Percentiles rank a stretch among this genome's conserved stretches.
These are phyloP conservation scores for Oxyria digyna DNA, from an alignment of 148 eudicot genomes.

Conservation along the genomic window DNA sequence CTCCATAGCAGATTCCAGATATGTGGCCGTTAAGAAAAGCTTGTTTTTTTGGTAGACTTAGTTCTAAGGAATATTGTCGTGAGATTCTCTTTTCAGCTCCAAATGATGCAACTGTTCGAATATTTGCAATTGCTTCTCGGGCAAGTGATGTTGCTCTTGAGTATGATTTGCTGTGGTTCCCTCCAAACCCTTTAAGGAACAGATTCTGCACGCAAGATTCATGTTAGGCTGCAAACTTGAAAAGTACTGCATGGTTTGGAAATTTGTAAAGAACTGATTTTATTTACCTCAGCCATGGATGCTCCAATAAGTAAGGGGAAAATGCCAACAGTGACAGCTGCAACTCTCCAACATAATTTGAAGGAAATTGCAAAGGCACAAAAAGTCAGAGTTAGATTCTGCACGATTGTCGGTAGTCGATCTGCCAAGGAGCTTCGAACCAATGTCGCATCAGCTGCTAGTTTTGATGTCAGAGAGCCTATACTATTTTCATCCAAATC, in stretches of 20 bases:
- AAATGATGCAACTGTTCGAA: slow-evolving; percentile 63
- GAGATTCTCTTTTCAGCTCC: slow-evolving; percentile 50
- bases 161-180: slow-evolving; percentile 38
- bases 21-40: slow-evolving; percentile 56
- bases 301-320: slow-evolving; percentile 56
- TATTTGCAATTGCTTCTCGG: slow-evolving; percentile 56
- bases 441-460: slow-evolving; percentile 62
- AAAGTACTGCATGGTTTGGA: too few relatives aligned
- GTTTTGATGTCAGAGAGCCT: slow-evolving; percentile 43
- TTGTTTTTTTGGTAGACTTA: slow-evolving; percentile 40
- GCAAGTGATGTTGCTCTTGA: slow-evolving; percentile 43
- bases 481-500: slow-evolving; percentile 47
- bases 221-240: neutral
- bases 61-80: slow-evolving; percentile 21
- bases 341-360: slow-evolving; percentile 50
- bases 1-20: slow-evolving; percentile 51
- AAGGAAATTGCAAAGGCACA: slow-evolving; percentile 53
- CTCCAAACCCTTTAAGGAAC: slow-evolving; percentile 65
- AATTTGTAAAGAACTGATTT: too few relatives aligned
- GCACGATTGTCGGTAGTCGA: slow-evolving; percentile 47
- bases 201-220: slow-evolving; percentile 30
- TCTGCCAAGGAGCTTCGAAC: slow-evolving; percentile 60
- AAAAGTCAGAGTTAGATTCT: slow-evolving; percentile 39
- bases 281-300: slow-evolving; percentile 44
- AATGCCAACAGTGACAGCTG: slow-evolving; percentile 37